Percentiles rank a stretch among this genome's conserved stretches.
phyloP scores from a whole-genome alignment of 176 grass and related monocot genomes.

The Avena sativa region DNA sequence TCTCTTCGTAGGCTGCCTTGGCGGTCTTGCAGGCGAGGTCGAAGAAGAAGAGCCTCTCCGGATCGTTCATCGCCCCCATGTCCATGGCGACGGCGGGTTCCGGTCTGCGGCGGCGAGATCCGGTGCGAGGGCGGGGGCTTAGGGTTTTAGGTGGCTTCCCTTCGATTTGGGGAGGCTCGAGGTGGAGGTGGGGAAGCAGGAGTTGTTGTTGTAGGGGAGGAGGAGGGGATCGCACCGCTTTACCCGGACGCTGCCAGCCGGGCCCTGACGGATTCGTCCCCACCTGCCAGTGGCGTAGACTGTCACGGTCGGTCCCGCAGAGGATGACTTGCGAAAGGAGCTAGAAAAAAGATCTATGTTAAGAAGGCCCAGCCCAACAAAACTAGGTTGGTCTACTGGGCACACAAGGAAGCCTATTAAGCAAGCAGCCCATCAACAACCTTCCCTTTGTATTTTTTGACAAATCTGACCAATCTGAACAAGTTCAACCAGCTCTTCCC shows the following conservation, averaged over 20 bases:
- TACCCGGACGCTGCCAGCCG: neutral
- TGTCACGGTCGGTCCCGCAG: neutral
- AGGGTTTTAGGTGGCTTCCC: constrained; percentile 47
- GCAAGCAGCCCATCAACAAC: neutral
- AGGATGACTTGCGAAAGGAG: constrained; percentile 23
- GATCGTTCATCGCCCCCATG: constrained; percentile 58
- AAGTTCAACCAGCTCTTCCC: no score
- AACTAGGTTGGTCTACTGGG: neutral
- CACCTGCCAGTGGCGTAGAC: neutral
- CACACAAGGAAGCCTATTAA: neutral
- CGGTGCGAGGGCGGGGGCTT: constrained; percentile 36
- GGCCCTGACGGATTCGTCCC: neutral
- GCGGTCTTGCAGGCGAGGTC: constrained; percentile 69
- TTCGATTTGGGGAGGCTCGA: constrained; percentile 26
- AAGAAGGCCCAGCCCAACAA: neutral
- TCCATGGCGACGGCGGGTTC: constrained; percentile 48
- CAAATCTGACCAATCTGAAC: no score
- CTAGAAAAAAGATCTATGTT: neutral
- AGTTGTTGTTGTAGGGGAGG: neutral
- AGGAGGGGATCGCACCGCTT: constrained; percentile 11
- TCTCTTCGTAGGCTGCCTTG: constrained; percentile 53
- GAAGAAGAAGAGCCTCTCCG: constrained; percentile 78
- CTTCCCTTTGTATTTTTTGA: neutral
- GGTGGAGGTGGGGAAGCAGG: constrained; percentile 10
- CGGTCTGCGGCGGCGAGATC: constrained; percentile 37